Base-by-base conservation (phyloP, 2,329 filamentous ascomycete genomes). In the Aspergillus sclerotialis region DNA sequence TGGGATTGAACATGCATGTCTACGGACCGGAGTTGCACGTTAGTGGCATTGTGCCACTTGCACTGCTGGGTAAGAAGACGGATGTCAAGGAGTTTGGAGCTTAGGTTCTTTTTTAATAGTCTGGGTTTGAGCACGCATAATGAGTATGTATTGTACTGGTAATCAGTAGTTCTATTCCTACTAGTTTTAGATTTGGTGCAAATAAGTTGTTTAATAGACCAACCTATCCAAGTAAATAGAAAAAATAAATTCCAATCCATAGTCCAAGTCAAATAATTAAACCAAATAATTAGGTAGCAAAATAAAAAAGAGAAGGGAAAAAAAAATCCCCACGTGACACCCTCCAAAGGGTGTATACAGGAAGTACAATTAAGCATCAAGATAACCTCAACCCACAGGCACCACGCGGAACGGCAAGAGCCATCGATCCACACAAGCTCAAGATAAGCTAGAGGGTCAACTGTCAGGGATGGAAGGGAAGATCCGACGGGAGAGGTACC, bases 1-100 rank as follows among this genome's bases (percentile, higher is more conserved):
- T 98, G 40, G 85, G 86, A 52, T 78, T 98, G 48, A 80, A 94
- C 70, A 95, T 96, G 86, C 88, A 96, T 70, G 82, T 85, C 31
- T 86, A 78, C 60, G 82, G 82, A 32, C 82, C 82, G 10, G 82
- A 86, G 66, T 84, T 84, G 81, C 80, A 84, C 68, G 90, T 98
- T 55, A 90, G 83, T 33, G 92, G 92, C 64, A 96, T 96, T 58
- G 90, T 98, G 48, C 90, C 92, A 37, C 72, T 96, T 61, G 92
- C 90, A 30, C 82, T 96, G 31, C 62, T 68, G 51, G 56, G 77
- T 68, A 68, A 80, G 76, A 70, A 72, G 51, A 71, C 72, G 41
- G 65, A 70, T 46, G 57, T 81, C 55, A 75, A 76, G 64, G 76
- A 81, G 64, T 81, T 80, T 44, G 65, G 65, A 40, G 50, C 51